Conservation (phyloP, 345 rosid species). For the Gossypium stocksii region DNA sequence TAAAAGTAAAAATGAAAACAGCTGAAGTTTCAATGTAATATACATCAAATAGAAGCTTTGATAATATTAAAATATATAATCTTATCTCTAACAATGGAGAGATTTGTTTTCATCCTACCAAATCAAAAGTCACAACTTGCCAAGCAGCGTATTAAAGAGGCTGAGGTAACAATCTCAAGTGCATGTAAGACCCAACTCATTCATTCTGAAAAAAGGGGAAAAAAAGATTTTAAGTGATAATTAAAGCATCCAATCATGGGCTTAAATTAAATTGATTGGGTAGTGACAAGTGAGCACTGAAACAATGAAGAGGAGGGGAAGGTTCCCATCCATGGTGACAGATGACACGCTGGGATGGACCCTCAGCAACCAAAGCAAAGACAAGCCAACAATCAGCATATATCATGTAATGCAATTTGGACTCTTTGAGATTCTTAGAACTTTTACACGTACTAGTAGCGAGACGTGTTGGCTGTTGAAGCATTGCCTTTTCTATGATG, state of each 20-base stretch:
- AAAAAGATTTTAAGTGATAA: background rate
- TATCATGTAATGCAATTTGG: background rate
- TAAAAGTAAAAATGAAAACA: too few species aligned
- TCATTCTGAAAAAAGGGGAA: background rate
- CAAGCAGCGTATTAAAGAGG: background rate
- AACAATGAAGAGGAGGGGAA: background rate
- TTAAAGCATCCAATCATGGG: background rate
- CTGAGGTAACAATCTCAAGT: background rate
- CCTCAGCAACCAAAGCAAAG: background rate
- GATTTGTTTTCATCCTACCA: background rate
- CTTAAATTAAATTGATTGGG: background rate
- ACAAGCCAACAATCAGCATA: background rate
- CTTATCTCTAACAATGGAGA: background rate
- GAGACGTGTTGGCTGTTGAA: constrained; percentile 9
- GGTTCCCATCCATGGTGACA: constrained; percentile 13
- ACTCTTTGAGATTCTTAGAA: background rate
- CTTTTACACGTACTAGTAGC: background rate
- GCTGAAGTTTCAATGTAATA: too few species aligned
- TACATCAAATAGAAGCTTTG: too few species aligned
- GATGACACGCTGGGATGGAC: constrained; percentile 17
- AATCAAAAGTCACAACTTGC: background rate
- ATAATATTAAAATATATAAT: background rate
- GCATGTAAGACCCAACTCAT: background rate
- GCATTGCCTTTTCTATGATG: background rate
- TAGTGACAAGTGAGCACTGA: background rate